A percentile compares a stretch with the other conserved stretches of the same genome.
Evolutionary conservation across 2,329 filamentous ascomycete species (phyloP).

Genomic region (Scleromitrula shiraiana): DNA sequence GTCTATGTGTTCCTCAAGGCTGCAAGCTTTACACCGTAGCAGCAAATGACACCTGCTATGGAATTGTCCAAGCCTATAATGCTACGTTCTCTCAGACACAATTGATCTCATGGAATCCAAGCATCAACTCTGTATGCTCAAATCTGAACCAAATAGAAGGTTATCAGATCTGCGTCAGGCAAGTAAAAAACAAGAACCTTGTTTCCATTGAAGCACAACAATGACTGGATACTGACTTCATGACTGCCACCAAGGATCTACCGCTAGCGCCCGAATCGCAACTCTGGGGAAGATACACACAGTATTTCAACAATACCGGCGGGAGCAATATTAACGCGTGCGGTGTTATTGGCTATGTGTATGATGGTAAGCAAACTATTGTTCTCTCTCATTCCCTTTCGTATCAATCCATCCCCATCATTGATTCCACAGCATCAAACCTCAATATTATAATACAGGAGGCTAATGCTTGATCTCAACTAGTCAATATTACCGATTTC

Average conservation of each 20-base stretch:
- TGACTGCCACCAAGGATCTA: not conserved
- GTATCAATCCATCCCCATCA: not conserved
- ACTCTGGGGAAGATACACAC: not conserved
- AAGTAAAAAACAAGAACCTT: not conserved
- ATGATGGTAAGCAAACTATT: not conserved
- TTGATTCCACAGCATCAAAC: not conserved
- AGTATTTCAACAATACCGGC: not conserved
- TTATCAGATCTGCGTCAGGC: not conserved
- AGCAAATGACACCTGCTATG: not conserved
- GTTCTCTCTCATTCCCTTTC: too few relatives aligned
- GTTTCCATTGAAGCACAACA: too few relatives aligned
- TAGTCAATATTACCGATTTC: not conserved
- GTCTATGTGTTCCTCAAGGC: not conserved
- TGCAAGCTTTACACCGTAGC: not conserved
- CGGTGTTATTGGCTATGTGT: not conserved
- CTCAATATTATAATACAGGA: accelerated
- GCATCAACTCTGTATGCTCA: not conserved
- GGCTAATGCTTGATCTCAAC: not conserved
- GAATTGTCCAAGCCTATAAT: not conserved
- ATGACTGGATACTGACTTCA: too few relatives aligned
- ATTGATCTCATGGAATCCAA: not conserved
- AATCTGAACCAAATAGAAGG: not conserved
- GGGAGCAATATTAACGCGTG: not conserved
- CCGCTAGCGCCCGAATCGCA: not conserved
- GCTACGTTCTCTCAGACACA: not conserved